These are phyloP conservation scores for Capsella bursapastoris DNA, from an alignment of 345 rosid species.

Conservation along the genomic window DNA sequence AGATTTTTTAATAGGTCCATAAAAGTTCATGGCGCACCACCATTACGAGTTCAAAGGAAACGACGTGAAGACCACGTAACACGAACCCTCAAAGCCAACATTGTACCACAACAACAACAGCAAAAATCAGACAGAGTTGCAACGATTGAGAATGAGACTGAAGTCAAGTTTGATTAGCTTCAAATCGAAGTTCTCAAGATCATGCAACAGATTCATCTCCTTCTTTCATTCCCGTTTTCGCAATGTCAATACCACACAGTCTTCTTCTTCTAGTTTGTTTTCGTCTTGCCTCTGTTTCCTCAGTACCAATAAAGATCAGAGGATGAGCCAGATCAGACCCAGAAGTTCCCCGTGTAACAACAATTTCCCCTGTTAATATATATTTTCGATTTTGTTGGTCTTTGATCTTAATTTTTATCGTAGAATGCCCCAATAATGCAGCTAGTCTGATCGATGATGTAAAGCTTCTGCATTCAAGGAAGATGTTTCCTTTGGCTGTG, in stretches of 20 bases:
- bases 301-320: constrained; percentile 47
- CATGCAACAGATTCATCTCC: constrained; percentile 48
- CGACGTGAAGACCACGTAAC: constrained; percentile 41
- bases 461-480: constrained; percentile 42
- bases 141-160: constrained; percentile 43
- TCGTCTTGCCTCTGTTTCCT: constrained; percentile 41
- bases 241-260: constrained; percentile 32
- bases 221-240: constrained; percentile 42
- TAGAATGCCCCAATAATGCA: constrained; percentile 10
- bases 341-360: constrained; percentile 39
- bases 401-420: not conserved
- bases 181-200: constrained; percentile 58
- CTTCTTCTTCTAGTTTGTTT: not conserved
- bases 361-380: not conserved
- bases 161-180: constrained; percentile 54
- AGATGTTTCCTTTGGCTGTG: constrained; percentile 48
- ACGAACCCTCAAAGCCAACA: not conserved
- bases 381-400: not conserved
- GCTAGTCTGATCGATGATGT: constrained; percentile 33
- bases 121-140: constrained; percentile 2
- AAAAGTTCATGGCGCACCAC: constrained; percentile 39
- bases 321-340: constrained; percentile 42
- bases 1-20: not conserved
- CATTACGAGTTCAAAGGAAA: constrained; percentile 28
- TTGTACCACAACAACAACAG: constrained; percentile 4